Base-by-base conservation (phyloP, 2,329 filamentous ascomycete species). In the Fusarium redolens region DNA sequence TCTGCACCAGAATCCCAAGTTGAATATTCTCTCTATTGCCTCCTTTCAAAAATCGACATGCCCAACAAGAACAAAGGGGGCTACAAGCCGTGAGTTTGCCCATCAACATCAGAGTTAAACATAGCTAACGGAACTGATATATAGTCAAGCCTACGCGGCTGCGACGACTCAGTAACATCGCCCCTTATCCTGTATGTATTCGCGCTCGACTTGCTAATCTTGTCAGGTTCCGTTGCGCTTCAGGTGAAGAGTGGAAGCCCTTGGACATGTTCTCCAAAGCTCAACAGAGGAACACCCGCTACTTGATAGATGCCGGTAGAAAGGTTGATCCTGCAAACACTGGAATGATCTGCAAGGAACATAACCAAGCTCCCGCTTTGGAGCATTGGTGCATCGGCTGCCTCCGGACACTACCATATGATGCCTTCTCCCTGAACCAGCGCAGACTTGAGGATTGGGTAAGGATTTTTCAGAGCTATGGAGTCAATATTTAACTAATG, bases 281-380 rank as follows among this genome's bases (percentile, higher is more conserved):
- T 7, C 81, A 84, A 55, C 74, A 76, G 40, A 48, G 74, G 25
- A 63, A 65, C 5, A 50, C 30, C 5, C 25, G 68, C 7, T 38
- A 43, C 6, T 57, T 44, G 9, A 45, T 81, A n/a, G 68, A 81
- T 28, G 17, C 28, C 7, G 14, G 11, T 35, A 11, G 18, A 28
- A 7, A 13, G 31, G 5, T 48, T n/a, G 13, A 50, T 13, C 40
- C 31, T n/a, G 41, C 4, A 12, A 79, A 80, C 45, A 79, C 77
- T 2, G 81, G 81, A 33, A 83, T 84, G 81, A 76, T 77, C 1
- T 84, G 83, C 51, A 75, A 75, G 12, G 78, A 81, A 8, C 83
- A 84, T 57, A 74, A 76, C 1, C 43, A 38, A 43, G 67, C 78
- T 4, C 50, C 58, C 9, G 59, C 72, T 1, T 41, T 50, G 5